phyloP scores from a whole-genome alignment of 2,329 filamentous ascomycete species.

The Colletotrichum musicola region DNA sequence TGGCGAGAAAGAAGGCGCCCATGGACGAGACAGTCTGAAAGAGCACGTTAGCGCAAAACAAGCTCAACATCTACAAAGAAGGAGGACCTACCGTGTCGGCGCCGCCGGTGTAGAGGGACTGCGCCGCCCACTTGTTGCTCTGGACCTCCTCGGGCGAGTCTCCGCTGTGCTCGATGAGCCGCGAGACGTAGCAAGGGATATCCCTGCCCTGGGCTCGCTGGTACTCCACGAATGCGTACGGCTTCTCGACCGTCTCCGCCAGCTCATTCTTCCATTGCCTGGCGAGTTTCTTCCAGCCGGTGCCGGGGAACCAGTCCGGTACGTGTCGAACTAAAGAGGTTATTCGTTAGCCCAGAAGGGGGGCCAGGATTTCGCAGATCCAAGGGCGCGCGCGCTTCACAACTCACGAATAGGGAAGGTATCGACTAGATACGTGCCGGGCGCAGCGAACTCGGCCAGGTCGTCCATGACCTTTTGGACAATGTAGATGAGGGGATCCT shows the following conservation, averaged over 20 bases:
- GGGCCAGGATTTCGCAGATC: too few species aligned
- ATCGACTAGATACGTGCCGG: slow-evolving; percentile 35
- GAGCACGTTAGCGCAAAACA: fast-evolving
- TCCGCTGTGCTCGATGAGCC: slow-evolving; percentile 7
- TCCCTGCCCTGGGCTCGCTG: slow-evolving; percentile 15
- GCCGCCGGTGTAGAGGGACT: slow-evolving; percentile 25
- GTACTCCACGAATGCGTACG: slow-evolving; percentile 43
- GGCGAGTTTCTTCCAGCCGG: slow-evolving; percentile 31
- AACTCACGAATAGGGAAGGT: slow-evolving; percentile 25
- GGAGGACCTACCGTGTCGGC: slow-evolving; percentile 42
- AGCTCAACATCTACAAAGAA: fast-evolving
- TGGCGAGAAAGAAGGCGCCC: slow-evolving; percentile 59
- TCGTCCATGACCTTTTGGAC: slow-evolving; percentile 27
- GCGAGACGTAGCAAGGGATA: slow-evolving; percentile 3
- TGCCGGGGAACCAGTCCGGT: slow-evolving; percentile 37
- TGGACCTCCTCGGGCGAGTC: not conserved
- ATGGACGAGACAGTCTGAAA: slow-evolving; percentile 48
- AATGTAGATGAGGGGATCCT: slow-evolving; percentile 33
- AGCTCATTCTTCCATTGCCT: slow-evolving; percentile 21
- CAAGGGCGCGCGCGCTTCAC: not conserved
- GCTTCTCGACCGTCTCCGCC: slow-evolving; percentile 11
- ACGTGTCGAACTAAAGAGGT: slow-evolving; percentile 42
- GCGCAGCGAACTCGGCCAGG: slow-evolving; percentile 29
- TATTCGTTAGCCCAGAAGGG: too few species aligned
- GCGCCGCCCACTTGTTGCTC: slow-evolving; percentile 33